Evolutionary conservation across 768 basidiomycete genomes (phyloP).

Genomic region (Wakefieldia striispora): DNA sequence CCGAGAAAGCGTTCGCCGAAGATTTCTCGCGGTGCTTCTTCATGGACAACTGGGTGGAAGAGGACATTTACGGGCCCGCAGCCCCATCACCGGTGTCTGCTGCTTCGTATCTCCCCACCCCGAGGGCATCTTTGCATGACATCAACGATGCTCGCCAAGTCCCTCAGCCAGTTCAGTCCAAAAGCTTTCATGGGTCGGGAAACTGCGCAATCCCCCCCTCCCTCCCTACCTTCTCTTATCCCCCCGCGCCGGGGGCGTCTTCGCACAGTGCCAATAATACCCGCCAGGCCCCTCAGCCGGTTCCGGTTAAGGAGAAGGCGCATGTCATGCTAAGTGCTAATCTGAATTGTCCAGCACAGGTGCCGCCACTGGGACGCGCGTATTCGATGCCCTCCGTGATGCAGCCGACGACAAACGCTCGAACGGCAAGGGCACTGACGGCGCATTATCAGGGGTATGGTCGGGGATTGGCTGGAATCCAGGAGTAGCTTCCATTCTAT

Average conservation of each 20-base stretch:
- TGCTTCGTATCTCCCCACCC: background rate
- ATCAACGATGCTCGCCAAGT: background rate
- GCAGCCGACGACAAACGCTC: background rate
- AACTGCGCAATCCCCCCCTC: background rate
- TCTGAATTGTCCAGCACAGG: background rate
- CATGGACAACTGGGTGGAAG: no score
- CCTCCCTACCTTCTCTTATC: background rate
- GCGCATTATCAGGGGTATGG: background rate
- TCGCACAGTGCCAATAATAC: background rate
- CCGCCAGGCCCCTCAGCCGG: background rate
- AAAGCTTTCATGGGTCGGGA: no score
- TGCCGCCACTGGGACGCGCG: slow-evolving; percentile 9
- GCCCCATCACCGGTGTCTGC: background rate
- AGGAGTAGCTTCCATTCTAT: background rate
- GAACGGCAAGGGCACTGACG: background rate
- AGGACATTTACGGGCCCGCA: no score
- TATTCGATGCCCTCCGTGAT: slow-evolving; percentile 16
- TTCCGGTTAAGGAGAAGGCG: slow-evolving; percentile 2
- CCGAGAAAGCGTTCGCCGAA: no score
- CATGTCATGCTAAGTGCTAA: background rate
- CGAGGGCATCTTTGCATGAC: background rate
- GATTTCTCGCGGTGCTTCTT: no score
- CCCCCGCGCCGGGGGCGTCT: background rate
- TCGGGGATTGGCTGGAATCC: slow-evolving; percentile 1
- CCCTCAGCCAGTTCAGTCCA: background rate